Base-by-base conservation (phyloP, 2,329 filamentous ascomycete species). In the Fusarium pininemorale region DNA sequence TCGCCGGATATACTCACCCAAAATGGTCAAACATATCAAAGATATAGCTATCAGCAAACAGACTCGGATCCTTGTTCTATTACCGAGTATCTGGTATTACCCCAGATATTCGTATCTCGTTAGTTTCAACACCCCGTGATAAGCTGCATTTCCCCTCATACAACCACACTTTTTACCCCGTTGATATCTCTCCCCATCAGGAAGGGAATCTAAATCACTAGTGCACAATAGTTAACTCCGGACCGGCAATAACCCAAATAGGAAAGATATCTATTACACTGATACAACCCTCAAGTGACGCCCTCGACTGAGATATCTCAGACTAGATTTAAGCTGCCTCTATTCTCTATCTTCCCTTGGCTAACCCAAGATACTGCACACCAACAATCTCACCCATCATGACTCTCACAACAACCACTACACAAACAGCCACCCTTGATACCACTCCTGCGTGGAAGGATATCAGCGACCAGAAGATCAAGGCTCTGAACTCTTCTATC, bases 401-500 rank as follows among this genome's bases (percentile, higher is more conserved):
- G 67, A 70, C 66, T 54, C 64, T 69, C 37, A 70, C 66, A 44
- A 54, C 51, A 14, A 68, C 65, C 7, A 57, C 66, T 4, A 69
- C 66, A 15, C 26, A 66, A 48, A 42, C 66, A 37, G 37, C 45
- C 45, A 65, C 63, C 39, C 67, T 70, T 12, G 67, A 70, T 15
- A 51, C 66, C 20, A 65, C 71, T 53, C 48, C 53, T 41, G 41
- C 59, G 6, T 76, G 74, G 74, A 69, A 75, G 44, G 65, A 67
- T 8, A 66, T 76, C 22, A 71, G 56, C 22, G 58, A 57, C 6
- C 66, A 57, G 28, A 76, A 76, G 60, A 73, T 75, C 18, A 44
- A 75, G 8, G 63, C 72, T 9, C 74, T 76, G 2, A 38, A 44
- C 22, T 53, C 81, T 48, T 87, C 87, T 2, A 90, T 92, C 60